Evolutionary conservation across 2,329 filamentous ascomycete genomes (phyloP), one percentile per base, ranked within the genome.

Genomic region (Trichoderma simmonsii): DNA sequence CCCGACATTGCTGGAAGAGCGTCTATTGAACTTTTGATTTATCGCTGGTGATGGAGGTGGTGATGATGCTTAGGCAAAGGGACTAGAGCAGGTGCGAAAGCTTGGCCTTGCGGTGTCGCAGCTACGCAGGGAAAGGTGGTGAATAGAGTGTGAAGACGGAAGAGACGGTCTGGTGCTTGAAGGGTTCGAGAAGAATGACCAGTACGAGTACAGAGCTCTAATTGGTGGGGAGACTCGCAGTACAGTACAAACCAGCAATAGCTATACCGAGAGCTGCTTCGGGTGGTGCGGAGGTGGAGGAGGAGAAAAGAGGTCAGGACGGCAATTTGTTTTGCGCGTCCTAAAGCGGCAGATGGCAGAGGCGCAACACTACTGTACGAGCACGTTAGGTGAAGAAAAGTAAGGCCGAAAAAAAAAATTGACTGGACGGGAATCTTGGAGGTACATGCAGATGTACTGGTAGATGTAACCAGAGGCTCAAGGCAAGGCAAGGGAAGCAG

Each of bases 1-100:
- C 73, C 74, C 18, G 75, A 76, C 77, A 76, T 79, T 79, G 34
- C 32, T 69, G 70, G 30, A 64, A 39, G 24, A 54, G 57, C 54
- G 51, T 56, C 59, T 70, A 59, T 14, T 26, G 39, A 21, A 18
- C 9, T 18, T 54, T 48, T 43, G 7, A 14, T 61, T 66, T 39
- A n/a, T 51, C 48, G 34, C 61, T 66, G 54, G 61, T 48, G 65
- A n/a, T n/a, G 59, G 61, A 51, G 30, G 70, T 28, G 43, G 48
- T 48, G 70, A 34, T 68, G 70, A 68, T 59, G 36, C 18, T 51
- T 48, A 24, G 61, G 61, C 34, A 36, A 66, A 51, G 43, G 30
- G 15, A 32, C 28, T 34, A 39, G 48, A 12, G 26, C 39, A 30
- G 48, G 67, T 66, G 24, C 36, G 48, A 71, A 32, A 69, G 66